These are phyloP conservation scores for Rhodotorula sp. DNA, from an alignment of 1,284 basidiomycete genomes.

Conservation along the genomic window DNA sequence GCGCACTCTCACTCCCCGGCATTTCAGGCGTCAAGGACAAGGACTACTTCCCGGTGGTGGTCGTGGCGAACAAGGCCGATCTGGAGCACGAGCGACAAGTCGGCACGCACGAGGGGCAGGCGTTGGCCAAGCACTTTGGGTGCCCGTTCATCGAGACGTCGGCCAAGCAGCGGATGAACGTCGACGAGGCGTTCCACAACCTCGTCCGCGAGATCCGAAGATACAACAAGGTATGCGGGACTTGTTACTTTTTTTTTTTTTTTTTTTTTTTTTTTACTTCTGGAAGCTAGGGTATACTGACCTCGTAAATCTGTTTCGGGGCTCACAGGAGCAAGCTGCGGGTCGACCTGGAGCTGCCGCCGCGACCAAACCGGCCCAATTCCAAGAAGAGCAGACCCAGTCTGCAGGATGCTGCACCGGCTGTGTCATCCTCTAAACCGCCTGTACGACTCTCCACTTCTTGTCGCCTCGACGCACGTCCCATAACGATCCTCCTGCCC, in stretches of 20 bases:
- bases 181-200: conserved; percentile 97
- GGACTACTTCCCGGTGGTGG: conserved; percentile 95
- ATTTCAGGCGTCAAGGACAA: conserved; percentile 77
- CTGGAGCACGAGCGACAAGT: conserved; percentile 97
- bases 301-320: too few relatives aligned
- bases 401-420: conserved; percentile 66
- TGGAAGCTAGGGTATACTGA: too few relatives aligned
- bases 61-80: conserved; percentile 99
- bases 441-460: neutral
- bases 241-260: too few relatives aligned
- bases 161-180: conserved; percentile 96
- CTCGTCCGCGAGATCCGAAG: conserved; percentile 95
- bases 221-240: conserved; percentile 74
- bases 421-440: conserved; percentile 63
- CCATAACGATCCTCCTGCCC: neutral
- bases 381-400: conserved; percentile 44
- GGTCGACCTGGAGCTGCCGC: conserved; percentile 36
- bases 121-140: conserved; percentile 92
- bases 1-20: neutral
- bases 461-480: neutral
- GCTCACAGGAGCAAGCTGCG: conserved; percentile 34
- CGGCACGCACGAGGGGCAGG: conserved; percentile 95
- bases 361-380: conserved; percentile 22
- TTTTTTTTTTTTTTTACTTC: too few relatives aligned
- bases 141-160: conserved; percentile 99